Conservation (phyloP, 192 early-diverging fungal species). For the Diversispora eburnea region DNA sequence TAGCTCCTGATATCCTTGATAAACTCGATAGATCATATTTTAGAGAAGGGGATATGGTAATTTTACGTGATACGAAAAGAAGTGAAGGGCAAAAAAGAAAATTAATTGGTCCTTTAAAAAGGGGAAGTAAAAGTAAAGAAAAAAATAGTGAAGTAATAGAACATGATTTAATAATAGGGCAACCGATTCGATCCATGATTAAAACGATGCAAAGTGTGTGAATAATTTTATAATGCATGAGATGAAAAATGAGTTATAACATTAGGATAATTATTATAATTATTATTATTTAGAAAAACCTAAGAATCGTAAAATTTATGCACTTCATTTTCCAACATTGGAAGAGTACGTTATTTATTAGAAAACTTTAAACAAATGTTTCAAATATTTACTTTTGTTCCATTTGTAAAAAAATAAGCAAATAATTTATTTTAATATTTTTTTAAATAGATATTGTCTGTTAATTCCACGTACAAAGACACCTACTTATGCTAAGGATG, state of each 20-base stretch:
- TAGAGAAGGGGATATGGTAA: constrained; percentile 16
- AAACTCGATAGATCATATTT: constrained; percentile 6
- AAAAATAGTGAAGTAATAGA: constrained; percentile 26
- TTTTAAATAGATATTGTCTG: constrained; percentile 30
- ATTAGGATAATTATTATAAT: neutral
- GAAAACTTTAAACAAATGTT: neutral
- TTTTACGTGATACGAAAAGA: constrained; percentile 19
- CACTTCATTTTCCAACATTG: constrained; percentile 42
- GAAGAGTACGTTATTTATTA: constrained; percentile 37
- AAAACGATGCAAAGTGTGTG: constrained; percentile 32
- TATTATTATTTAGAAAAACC: neutral
- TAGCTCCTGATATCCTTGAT: neutral
- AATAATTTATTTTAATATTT: neutral
- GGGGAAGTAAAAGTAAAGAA: constrained; percentile 15
- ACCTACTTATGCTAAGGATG: constrained; percentile 64
- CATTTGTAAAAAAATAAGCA: neutral
- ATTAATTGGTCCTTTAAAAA: constrained; percentile 41
- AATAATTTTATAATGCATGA: too few species aligned
- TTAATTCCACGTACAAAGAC: constrained; percentile 34
- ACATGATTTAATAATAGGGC: constrained; percentile 36
- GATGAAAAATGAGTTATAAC: too few species aligned
- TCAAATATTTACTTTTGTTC: neutral
- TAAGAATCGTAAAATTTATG: constrained; percentile 27
- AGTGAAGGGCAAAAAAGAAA: constrained; percentile 8
- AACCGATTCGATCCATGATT: constrained; percentile 27